A percentile compares a stretch with the other conserved stretches of the same genome.
These are phyloP conservation scores for Allium fistulosum DNA, from an alignment of 106 monocot species.

Conservation along the genomic window DNA sequence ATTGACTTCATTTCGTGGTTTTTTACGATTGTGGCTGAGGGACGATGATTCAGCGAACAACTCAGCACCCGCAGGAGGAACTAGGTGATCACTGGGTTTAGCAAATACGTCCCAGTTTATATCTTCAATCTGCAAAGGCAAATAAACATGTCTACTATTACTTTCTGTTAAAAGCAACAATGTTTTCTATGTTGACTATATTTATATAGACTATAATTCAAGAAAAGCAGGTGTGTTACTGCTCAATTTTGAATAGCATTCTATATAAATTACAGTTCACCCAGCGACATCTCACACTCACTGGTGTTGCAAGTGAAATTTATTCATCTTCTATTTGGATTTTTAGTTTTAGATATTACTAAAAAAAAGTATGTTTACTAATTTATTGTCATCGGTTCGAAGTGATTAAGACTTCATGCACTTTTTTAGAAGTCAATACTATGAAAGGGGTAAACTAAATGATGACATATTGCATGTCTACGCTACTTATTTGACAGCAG, in stretches of 20 bases:
- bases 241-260: not conserved
- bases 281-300: no score
- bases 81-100: conserved; percentile 21
- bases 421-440: no score
- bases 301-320: no score
- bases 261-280: not conserved
- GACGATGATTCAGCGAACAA: conserved; percentile 1
- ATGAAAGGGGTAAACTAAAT: no score
- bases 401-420: no score
- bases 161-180: not conserved
- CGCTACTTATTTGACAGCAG: no score
- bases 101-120: conserved; percentile 23
- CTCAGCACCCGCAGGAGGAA: conserved; percentile 10
- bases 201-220: not conserved
- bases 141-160: not conserved
- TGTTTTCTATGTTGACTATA: no score
- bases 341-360: no score
- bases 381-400: no score
- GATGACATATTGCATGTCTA: no score
- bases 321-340: no score
- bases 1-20: conserved; percentile 6
- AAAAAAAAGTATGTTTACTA: no score
- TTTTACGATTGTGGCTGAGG: conserved; percentile 2
- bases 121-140: conserved; percentile 25
- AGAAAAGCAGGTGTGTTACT: not conserved